Evolutionary conservation across 2,329 filamentous ascomycete genomes (phyloP).

Genomic region (Myrmaecium sp.): DNA sequence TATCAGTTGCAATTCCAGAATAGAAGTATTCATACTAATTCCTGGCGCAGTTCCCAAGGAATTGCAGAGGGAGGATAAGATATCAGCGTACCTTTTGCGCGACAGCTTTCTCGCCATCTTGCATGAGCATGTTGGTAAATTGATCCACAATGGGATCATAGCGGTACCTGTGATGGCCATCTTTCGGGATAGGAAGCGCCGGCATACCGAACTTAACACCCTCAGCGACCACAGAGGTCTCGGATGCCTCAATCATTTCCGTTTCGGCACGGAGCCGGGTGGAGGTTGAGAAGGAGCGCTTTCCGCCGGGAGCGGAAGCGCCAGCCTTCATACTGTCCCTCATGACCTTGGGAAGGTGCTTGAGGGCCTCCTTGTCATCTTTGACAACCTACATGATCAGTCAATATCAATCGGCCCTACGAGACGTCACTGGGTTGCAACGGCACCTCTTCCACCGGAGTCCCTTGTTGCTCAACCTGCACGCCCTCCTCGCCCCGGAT

Average conservation of each 20-base stretch:
- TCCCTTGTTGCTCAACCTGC: constrained; percentile 43
- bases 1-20: too few species aligned
- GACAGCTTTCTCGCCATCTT: constrained; percentile 71
- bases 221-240: constrained; percentile 13
- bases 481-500: constrained; percentile 41
- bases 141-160: constrained; percentile 77
- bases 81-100: constrained; percentile 63
- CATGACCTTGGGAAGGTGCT: constrained; percentile 50
- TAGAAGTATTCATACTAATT: too few species aligned
- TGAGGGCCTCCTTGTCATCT: constrained; percentile 42
- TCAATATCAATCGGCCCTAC: constrained; percentile 1
- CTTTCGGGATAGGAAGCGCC: constrained; percentile 44
- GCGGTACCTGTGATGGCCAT: constrained; percentile 54
- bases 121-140: constrained; percentile 82
- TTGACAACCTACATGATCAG: constrained; percentile 38
- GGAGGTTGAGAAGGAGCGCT: constrained; percentile 41
- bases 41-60: constrained; percentile 5
- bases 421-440: constrained; percentile 2
- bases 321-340: constrained; percentile 37
- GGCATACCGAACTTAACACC: constrained; percentile 72
- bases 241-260: constrained; percentile 7
- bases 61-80: not conserved
- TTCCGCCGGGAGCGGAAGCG: constrained; percentile 21
- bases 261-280: constrained; percentile 21
- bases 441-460: constrained; percentile 47